Percentiles rank a stretch among this genome's conserved stretches.
phyloP scores from a whole-genome alignment of 805 yeast genomes.

The Ogataea sp. region DNA sequence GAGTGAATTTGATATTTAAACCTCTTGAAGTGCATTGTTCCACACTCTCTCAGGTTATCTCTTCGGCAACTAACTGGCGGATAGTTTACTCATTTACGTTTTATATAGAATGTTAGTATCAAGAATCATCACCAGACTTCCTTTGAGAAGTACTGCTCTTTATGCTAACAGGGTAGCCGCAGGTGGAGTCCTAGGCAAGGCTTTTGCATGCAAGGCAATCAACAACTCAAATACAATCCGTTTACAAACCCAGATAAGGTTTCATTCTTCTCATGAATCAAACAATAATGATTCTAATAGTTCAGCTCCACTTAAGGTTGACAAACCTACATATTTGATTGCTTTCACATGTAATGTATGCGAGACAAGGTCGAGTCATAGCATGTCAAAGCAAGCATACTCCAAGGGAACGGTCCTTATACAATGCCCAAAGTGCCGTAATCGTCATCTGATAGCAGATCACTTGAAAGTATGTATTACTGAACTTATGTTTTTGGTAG shows the following conservation, averaged over 20 bases:
- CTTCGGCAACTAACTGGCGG: no score
- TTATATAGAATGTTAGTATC: no score
- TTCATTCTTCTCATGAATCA: no score
- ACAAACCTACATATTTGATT: constrained; percentile 73
- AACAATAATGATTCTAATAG: background rate
- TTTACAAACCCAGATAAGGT: no score
- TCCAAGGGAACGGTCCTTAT: constrained; percentile 78
- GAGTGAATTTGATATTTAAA: background rate
- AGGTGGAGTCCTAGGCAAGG: no score
- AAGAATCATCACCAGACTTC: background rate
- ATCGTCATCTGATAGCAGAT: constrained; percentile 87
- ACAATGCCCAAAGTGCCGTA: constrained; percentile 87
- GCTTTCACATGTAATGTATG: constrained; percentile 93
- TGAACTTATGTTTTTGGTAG: no score
- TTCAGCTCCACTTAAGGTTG: constrained; percentile 37
- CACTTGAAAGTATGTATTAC: constrained; percentile 47
- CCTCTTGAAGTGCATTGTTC: no score
- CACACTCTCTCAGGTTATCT: no score
- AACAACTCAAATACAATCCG: no score
- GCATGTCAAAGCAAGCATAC: constrained; percentile 90
- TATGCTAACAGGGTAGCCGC: background rate
- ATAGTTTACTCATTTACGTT: no score
- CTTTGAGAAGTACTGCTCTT: background rate
- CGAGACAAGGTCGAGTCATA: constrained; percentile 73
- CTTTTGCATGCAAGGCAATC: no score